These are phyloP conservation scores for Lecanoromycetidae sp. DNA, from an alignment of 2,329 filamentous ascomycete species.

Conservation along the genomic window DNA sequence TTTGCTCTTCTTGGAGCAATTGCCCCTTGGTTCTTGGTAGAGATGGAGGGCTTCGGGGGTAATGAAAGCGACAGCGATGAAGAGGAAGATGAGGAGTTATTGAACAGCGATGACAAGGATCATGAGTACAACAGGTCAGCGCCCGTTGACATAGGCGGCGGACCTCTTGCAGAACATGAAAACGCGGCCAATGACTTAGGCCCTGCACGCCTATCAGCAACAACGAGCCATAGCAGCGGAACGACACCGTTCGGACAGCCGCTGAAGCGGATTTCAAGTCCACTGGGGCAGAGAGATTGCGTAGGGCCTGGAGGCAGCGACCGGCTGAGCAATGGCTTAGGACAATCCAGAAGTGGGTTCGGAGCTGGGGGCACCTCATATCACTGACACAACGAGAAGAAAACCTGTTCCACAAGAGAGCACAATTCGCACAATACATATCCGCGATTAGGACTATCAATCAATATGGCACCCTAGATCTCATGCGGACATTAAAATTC, in stretches of 20 bases:
- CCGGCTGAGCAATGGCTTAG: constrained; percentile 23
- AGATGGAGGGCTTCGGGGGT: constrained; percentile 50
- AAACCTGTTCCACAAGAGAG: neutral
- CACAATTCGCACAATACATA: neutral
- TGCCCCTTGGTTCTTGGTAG: constrained; percentile 60
- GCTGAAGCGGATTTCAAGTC: constrained; percentile 19
- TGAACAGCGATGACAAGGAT: neutral
- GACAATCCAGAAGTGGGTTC: constrained; percentile 21
- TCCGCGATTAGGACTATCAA: too few relatives aligned
- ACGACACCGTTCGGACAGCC: neutral
- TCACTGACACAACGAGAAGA: constrained; percentile 11
- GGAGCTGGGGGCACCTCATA: constrained; percentile 21
- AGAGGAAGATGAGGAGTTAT: constrained; percentile 2
- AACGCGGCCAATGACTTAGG: neutral
- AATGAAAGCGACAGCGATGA: constrained; percentile 3
- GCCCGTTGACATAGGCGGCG: neutral
- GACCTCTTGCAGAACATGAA: neutral
- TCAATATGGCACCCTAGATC: too few relatives aligned
- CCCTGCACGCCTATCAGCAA: constrained; percentile 1
- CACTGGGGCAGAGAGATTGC: constrained; percentile 20
- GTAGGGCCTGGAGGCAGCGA: constrained; percentile 17
- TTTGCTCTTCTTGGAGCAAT: constrained; percentile 55
- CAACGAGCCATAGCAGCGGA: neutral
- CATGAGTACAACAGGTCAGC: neutral
- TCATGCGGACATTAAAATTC: neutral